Conservation (phyloP, 306 rosid genomes). For the Cicer arietinum region DNA sequence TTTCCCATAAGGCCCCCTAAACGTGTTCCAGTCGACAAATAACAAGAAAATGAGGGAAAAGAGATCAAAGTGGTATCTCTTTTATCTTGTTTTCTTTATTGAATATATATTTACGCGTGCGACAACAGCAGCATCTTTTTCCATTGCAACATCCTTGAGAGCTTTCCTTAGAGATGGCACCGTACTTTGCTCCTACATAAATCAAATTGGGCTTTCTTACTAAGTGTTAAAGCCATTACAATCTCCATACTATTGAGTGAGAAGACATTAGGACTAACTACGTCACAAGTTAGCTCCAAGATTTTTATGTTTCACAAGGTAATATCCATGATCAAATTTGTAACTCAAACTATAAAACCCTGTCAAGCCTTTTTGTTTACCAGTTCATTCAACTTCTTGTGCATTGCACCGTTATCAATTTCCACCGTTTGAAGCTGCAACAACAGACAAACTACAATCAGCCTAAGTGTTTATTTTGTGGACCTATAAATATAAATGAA, state of each 20-base stretch:
- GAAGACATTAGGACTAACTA: not conserved
- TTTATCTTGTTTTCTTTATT: no score
- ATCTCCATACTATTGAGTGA: not conserved
- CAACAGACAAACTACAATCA: constrained; percentile 40
- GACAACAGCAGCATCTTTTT: constrained; percentile 97
- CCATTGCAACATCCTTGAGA: constrained; percentile 94
- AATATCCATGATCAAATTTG: constrained; percentile 31
- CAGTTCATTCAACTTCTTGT: constrained; percentile 69
- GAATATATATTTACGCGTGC: constrained; percentile 61
- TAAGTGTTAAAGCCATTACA: constrained; percentile 24
- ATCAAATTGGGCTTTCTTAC: constrained; percentile 32
- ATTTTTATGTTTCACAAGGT: not conserved
- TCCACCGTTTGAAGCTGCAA: constrained; percentile 80
- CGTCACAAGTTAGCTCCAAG: not conserved
- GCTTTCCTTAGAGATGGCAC: constrained; percentile 90
- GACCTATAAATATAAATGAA: not conserved
- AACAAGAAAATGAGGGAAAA: no score
- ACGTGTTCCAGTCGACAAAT: no score
- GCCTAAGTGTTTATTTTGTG: not conserved
- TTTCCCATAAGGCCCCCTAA: no score
- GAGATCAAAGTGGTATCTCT: no score
- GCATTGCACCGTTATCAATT: constrained; percentile 61
- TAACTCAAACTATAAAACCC: constrained; percentile 34
- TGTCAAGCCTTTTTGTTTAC: constrained; percentile 50
- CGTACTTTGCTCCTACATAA: constrained; percentile 68